Evolutionary conservation across 495 filamentous ascomycete genomes (phyloP), one percentile per base, ranked within the genome.

Genomic region (Penicillium goetzii): DNA sequence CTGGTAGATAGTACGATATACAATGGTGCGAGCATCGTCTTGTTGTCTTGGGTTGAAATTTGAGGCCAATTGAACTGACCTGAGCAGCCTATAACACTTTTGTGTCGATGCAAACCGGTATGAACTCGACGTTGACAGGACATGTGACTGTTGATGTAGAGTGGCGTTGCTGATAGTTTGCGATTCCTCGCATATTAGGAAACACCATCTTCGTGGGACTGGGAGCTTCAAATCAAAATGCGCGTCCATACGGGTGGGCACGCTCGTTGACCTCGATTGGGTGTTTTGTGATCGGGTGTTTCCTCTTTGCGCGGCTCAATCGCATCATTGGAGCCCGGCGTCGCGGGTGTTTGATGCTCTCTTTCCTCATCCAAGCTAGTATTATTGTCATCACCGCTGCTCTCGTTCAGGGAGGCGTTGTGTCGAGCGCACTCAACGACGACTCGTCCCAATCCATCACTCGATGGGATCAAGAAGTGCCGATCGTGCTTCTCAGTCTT

Each of bases 201-300:
- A 88, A 88, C 62, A 88, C 85, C 19, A 84, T 88, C 60, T 87
- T 88, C 78, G 74, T 88, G 25, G 84, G 84, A 49, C 78, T 88
- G 54, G 85, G 85, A 58, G 80, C 84, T 32, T 81, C 85, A 14
- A 74, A 82, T 45, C 84, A 81, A n/a, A 75, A 73, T 7, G 66
- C 73, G 25, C 76, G 81, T 47, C 80, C 83, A 3, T 82, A 81
- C 63, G 83, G 83, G 45, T 88, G 84, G 84, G 76, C 84, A 21
- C 84, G 84, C 30, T 87, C 86, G 9, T 72, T 87, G 26, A 73
- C 78, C 50, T 84, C 85, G 8, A 84, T 88, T 62, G 65, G 65
- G 45, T 78, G 76, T 68, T 88, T 87, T 73, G 68, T 80, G 26
- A 34, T 78, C 34, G 86, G 86, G 25, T 83, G 79, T 36, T 77